phyloP scores from a whole-genome alignment of 192 early-diverging fungal genomes.

The Martensiomyces pterosporus region DNA sequence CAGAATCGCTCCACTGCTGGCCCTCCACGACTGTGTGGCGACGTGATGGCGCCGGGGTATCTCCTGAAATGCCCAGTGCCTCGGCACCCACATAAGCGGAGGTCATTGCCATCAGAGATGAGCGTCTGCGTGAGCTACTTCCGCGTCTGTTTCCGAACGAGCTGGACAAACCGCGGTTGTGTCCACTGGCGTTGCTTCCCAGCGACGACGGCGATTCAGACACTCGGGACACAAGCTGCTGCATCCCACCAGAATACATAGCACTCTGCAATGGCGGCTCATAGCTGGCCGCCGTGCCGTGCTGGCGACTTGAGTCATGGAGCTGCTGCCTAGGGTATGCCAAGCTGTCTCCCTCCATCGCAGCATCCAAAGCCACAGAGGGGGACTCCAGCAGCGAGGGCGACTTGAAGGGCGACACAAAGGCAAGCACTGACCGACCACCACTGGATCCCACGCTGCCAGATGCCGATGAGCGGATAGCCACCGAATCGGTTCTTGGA shows the following conservation, averaged over 20 bases:
- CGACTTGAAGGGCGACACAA: constrained; percentile 49
- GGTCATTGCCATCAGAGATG: constrained; percentile 16
- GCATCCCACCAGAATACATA: neutral
- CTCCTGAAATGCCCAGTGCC: neutral
- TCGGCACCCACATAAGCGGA: constrained; percentile 1
- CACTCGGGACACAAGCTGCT: constrained; percentile 10
- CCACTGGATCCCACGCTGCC: constrained; percentile 19
- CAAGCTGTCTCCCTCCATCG: too few species aligned
- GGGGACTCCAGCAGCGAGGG: constrained; percentile 46
- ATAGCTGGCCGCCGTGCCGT: constrained; percentile 10
- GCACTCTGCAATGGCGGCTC: constrained; percentile 2
- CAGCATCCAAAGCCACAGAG: too few species aligned
- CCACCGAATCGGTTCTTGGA: constrained; percentile 9
- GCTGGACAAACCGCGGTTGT: constrained; percentile 41
- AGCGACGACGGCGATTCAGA: constrained; percentile 39
- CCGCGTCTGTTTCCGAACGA: constrained; percentile 46
- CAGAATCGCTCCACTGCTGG: constrained; percentile 13
- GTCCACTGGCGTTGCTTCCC: constrained; percentile 26
- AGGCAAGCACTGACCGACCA: constrained; percentile 28
- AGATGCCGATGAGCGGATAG: constrained; percentile 14
- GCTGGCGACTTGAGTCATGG: constrained; percentile 5
- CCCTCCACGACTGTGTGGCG: constrained; percentile 36
- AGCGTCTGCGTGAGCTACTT: constrained; percentile 11
- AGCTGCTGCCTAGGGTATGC: constrained; percentile 1
- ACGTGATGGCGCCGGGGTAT: constrained; percentile 11